These are phyloP conservation scores for Gloeostereum incarnatum DNA, from an alignment of 768 basidiomycete species.

Conservation along the genomic window DNA sequence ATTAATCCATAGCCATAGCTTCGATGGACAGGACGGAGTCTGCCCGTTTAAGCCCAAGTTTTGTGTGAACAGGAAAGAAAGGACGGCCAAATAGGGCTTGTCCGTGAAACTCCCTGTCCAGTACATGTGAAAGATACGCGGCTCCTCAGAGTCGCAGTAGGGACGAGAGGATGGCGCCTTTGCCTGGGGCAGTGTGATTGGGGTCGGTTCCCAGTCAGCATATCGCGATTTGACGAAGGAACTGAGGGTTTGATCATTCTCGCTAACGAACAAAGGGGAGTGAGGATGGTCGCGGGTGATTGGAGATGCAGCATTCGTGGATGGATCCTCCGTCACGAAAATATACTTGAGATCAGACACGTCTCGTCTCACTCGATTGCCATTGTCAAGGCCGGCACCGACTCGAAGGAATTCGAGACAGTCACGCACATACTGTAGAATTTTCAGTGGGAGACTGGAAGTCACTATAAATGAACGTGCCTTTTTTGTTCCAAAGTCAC, in stretches of 20 bases:
- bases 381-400: constrained; percentile 83
- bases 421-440: constrained; percentile 81
- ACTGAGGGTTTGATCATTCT: neutral
- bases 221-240: constrained; percentile 37
- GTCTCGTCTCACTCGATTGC: constrained; percentile 63
- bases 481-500: constrained; percentile 82
- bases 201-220: constrained; percentile 50
- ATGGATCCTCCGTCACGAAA: constrained; percentile 47
- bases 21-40: constrained; percentile 62
- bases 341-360: constrained; percentile 84
- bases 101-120: constrained; percentile 97
- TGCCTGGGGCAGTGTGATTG: constrained; percentile 36
- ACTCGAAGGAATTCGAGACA: constrained; percentile 92
- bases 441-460: constrained; percentile 8
- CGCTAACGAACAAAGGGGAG: constrained; percentile 2
- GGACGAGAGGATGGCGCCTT: constrained; percentile 42
- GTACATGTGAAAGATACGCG: constrained; percentile 96
- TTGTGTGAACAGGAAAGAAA: constrained; percentile 91
- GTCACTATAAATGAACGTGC: constrained; percentile 22
- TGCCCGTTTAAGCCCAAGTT: constrained; percentile 63
- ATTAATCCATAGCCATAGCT: constrained; percentile 97
- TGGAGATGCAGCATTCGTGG: neutral
- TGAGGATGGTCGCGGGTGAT: neutral
- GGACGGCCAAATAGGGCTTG: constrained; percentile 88
- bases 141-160: constrained; percentile 78